Evolutionary conservation across 257 asterid species (phyloP).

Genomic region (Paraleonurus japonicus): DNA sequence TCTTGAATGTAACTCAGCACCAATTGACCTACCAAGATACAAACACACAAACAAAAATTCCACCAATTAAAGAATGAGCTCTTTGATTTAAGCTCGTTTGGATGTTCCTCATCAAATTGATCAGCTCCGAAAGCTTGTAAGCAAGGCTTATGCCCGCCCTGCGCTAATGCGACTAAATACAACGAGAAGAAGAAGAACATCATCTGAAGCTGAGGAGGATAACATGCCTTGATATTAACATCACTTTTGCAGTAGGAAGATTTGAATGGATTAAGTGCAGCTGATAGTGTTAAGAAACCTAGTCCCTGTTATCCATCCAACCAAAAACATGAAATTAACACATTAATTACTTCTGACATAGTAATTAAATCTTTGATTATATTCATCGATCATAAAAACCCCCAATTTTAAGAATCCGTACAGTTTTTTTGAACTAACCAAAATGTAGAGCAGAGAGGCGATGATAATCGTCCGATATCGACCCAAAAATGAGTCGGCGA

Average conservation of each 20-base stretch:
- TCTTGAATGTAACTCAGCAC: slow-evolving; percentile 53
- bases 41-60: slow-evolving; percentile 28
- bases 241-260: slow-evolving; percentile 25
- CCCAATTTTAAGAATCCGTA: neutral
- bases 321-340: neutral
- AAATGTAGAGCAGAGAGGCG: slow-evolving; percentile 23
- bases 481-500: slow-evolving; percentile 23
- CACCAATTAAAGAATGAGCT: slow-evolving; percentile 45
- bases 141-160: slow-evolving; percentile 48
- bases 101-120: slow-evolving; percentile 38
- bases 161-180: slow-evolving; percentile 45
- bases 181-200: slow-evolving; percentile 39
- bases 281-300: slow-evolving; percentile 34
- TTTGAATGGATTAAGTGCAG: slow-evolving; percentile 31
- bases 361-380: neutral
- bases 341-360: neutral
- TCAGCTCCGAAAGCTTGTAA: slow-evolving; percentile 45
- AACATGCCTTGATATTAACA: slow-evolving; percentile 18
- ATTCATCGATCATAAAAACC: neutral
- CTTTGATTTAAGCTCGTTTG: slow-evolving; percentile 31
- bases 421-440: neutral
- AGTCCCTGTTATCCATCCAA: slow-evolving; percentile 31
- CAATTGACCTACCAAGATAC: slow-evolving; percentile 26
- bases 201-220: slow-evolving; percentile 31
- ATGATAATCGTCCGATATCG: slow-evolving; percentile 15